Conservation (phyloP, 352 stramenopile species). For the Thalassiosira hispida region DNA sequence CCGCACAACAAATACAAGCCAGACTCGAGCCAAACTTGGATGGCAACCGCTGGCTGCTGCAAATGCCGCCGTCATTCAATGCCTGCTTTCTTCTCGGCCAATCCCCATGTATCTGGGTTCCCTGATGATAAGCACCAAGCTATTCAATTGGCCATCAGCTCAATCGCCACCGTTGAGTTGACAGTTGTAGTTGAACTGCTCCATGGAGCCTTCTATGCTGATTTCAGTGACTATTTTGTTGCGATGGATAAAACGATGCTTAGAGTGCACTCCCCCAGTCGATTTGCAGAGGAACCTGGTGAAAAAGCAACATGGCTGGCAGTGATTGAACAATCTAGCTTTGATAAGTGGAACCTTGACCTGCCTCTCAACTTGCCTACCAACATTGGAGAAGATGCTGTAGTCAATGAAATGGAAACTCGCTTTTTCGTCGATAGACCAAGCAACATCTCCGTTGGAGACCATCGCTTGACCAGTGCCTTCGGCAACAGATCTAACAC, state of each 20-base stretch:
- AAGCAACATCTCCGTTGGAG: slow-evolving; percentile 91
- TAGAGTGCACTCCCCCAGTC: slow-evolving; percentile 89
- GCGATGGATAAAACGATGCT: slow-evolving; percentile 90
- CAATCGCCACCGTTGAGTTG: slow-evolving; percentile 87
- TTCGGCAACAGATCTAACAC: slow-evolving; percentile 2
- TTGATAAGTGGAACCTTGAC: slow-evolving; percentile 85
- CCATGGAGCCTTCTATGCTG: slow-evolving; percentile 91
- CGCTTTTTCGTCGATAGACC: slow-evolving; percentile 90
- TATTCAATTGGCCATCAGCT: slow-evolving; percentile 90
- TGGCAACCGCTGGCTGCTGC: slow-evolving; percentile 85
- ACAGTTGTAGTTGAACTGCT: slow-evolving; percentile 93
- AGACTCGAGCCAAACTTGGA: slow-evolving; percentile 53
- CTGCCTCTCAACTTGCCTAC: slow-evolving; percentile 94
- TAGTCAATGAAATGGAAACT: slow-evolving; percentile 85
- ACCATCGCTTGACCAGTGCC: slow-evolving; percentile 52
- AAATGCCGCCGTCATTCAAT: slow-evolving; percentile 89
- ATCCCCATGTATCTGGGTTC: slow-evolving; percentile 84
- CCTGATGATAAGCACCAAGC: slow-evolving; percentile 95
- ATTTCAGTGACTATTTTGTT: slow-evolving; percentile 88
- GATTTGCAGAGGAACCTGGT: slow-evolving; percentile 56
- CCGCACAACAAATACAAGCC: slow-evolving; percentile 50
- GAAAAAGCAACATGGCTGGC: slow-evolving; percentile 77
- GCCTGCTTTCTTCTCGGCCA: slow-evolving; percentile 90
- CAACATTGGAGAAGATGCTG: slow-evolving; percentile 17
- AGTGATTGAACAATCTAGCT: slow-evolving; percentile 87